Evolutionary conservation across 495 filamentous ascomycete species (phyloP).

Genomic region (Neurospora sp.): DNA sequence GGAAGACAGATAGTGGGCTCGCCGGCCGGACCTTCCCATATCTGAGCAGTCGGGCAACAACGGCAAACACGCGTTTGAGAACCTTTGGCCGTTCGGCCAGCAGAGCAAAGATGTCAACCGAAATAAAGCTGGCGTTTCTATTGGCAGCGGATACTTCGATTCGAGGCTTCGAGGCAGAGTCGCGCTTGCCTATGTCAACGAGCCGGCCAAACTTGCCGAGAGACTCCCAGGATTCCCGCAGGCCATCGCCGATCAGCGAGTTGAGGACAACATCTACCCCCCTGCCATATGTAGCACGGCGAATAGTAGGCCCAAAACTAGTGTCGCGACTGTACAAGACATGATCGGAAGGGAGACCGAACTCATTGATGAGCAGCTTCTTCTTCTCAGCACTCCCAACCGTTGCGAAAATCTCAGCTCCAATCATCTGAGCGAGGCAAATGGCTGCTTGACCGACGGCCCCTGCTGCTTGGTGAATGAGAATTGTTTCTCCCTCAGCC

Average conservation of each 20-base stretch:
- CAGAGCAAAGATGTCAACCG: constrained; percentile 36
- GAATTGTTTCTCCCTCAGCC: constrained; percentile 41
- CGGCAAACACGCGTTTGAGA: constrained; percentile 28
- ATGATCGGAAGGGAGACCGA: constrained; percentile 40
- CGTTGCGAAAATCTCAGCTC: constrained; percentile 50
- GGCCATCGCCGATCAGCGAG: constrained; percentile 37
- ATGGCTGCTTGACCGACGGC: constrained; percentile 54
- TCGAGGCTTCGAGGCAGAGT: constrained; percentile 27
- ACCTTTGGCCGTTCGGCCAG: constrained; percentile 29
- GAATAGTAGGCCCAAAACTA: constrained; percentile 39
- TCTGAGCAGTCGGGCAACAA: constrained; percentile 30
- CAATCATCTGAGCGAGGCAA: constrained; percentile 41
- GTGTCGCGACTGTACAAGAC: constrained; percentile 44
- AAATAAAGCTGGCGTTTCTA: constrained; percentile 37
- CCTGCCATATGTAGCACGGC: constrained; percentile 34
- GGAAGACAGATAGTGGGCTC: constrained; percentile 33
- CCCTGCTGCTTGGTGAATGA: constrained; percentile 51
- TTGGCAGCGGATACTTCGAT: constrained; percentile 32
- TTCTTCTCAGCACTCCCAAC: constrained; percentile 45
- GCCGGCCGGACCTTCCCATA: constrained; percentile 31
- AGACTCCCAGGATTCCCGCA: constrained; percentile 39
- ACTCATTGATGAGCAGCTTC: constrained; percentile 37
- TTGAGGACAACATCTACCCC: constrained; percentile 61
- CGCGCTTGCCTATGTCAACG: constrained; percentile 34
- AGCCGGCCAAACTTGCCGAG: constrained; percentile 39